Base-by-base conservation (phyloP, 139 green algal species). In the Chlorella sp. region DNA sequence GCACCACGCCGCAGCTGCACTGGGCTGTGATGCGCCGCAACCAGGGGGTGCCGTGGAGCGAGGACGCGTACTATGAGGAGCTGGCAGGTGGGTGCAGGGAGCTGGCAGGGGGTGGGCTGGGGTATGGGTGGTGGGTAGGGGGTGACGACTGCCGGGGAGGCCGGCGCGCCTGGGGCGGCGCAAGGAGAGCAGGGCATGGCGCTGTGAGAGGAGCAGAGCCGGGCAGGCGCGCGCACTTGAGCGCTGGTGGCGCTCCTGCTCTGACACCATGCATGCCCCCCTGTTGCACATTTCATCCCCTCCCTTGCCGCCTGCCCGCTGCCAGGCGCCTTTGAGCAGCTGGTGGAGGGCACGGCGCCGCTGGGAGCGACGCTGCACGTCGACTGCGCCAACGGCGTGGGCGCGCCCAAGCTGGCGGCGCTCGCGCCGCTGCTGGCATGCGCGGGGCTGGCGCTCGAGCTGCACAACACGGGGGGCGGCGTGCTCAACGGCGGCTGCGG, bases 1-100 rank as follows among this genome's bases (percentile, higher is more conserved):
- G 96, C 9, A 98, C 96, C 21, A 99, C 96, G 8, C 96, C 96
- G 36, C 93, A 98, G 87, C 87, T 98, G 67, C 96, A 99, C 84
- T 99, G 76, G 84, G 84, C 68, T 68, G 82, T 87, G 31, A 78
- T 69, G 64, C 33, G 71, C 29, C 62, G 61, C 14, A 85, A 90
- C 59, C 42, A 50, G 43, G 68, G 80, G 3, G 45, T 73, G 60
- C 43, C 71, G 11, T 70, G 62, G 56, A 69, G 38, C 29, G 81
- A 90, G 77, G 71, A 48, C 2, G 74, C 75, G 40, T 93, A 90
- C 71, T 87, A 80, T 58, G 55, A 62, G 0, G 70, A 77, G 8
- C 71, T 93, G 36, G 69, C 79, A 23, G 67, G 51, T 31, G 79
- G 67, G 9, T 85, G 72, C 53, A 59, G 40, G 36, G 17, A 27